A percentile compares a stretch with the other conserved stretches of the same genome.
Conservation (phyloP, 1,284 basidiomycete genomes). For the Cutaneotrichosporon daszewskae region DNA sequence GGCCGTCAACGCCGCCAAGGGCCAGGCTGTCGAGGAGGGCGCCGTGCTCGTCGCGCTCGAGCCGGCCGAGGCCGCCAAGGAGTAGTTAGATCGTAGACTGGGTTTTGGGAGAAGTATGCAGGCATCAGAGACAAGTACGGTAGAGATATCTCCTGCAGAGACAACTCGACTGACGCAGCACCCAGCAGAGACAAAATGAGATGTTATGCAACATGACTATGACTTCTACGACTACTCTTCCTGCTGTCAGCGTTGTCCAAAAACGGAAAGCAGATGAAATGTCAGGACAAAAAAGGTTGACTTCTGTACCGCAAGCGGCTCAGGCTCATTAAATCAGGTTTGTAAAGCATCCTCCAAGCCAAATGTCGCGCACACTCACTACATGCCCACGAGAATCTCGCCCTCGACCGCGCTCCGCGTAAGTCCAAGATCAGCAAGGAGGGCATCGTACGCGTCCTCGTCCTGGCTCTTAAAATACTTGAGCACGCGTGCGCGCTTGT, state of each 20-base stretch:
- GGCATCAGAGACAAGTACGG: neutral
- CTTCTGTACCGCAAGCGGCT: conserved; percentile 26
- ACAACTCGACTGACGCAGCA: too few relatives aligned
- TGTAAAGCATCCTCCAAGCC: conserved; percentile 38
- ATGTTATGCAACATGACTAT: too few relatives aligned
- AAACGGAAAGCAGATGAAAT: neutral
- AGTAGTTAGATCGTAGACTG: neutral
- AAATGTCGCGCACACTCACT: conserved; percentile 6
- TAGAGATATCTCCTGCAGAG: too few relatives aligned
- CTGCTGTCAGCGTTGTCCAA: neutral
- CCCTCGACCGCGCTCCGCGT: conserved; percentile 79
- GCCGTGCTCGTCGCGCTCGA: conserved; percentile 60
- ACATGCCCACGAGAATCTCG: conserved; percentile 60
- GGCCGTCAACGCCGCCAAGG: conserved; percentile 66
- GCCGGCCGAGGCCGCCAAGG: conserved; percentile 4
- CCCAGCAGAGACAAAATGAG: too few relatives aligned
- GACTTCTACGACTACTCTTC: neutral
- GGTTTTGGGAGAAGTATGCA: neutral
- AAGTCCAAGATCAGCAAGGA: conserved; percentile 70
- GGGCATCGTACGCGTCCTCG: conserved; percentile 64
- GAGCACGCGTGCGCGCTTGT: conserved; percentile 75
- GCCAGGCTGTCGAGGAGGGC: conserved; percentile 85
- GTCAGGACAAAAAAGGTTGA: conserved; percentile 22
- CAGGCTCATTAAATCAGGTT: conserved; percentile 50
- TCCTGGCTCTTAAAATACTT: conserved; percentile 68